These are phyloP conservation scores for Raphanus raphanistrum DNA, from an alignment of 345 rosid species.

Conservation along the genomic window DNA sequence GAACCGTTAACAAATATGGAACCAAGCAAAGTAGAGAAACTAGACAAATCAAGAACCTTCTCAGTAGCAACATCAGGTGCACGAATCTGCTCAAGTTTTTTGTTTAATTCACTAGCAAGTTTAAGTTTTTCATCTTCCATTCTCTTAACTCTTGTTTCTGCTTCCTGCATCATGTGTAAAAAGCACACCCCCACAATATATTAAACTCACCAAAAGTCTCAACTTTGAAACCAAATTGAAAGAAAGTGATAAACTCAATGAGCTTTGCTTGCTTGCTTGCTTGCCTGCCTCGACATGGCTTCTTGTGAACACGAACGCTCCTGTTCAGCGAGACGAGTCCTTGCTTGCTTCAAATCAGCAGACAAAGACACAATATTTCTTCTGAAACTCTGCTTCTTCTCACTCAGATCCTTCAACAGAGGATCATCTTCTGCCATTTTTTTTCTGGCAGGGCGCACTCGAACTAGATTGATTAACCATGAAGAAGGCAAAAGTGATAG, in stretches of 20 bases:
- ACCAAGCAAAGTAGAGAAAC: neutral
- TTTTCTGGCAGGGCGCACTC: too few relatives aligned
- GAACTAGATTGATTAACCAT: too few relatives aligned
- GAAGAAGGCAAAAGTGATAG: too few relatives aligned
- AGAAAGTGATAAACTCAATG: neutral
- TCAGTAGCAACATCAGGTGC: constrained; percentile 66
- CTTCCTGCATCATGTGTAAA: too few relatives aligned
- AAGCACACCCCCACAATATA: too few relatives aligned
- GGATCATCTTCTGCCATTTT: constrained; percentile 84
- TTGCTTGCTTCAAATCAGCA: constrained; percentile 75
- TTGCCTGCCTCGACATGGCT: constrained; percentile 68
- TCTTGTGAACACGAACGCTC: constrained; percentile 72
- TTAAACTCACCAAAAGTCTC: too few relatives aligned
- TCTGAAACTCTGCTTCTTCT: constrained; percentile 85
- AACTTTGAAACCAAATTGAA: too few relatives aligned
- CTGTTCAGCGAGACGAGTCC: constrained; percentile 66
- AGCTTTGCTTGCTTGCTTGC: constrained; percentile 30
- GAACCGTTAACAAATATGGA: too few relatives aligned
- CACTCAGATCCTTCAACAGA: constrained; percentile 76
- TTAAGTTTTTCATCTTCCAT: constrained; percentile 61
- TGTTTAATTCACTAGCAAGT: constrained; percentile 57
- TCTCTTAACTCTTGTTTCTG: too few relatives aligned
- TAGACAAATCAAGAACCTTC: constrained; percentile 51
- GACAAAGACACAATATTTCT: constrained; percentile 84
- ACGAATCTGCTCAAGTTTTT: constrained; percentile 58